phyloP scores from a whole-genome alignment of 306 rosid genomes.

The Myrica gale region DNA sequence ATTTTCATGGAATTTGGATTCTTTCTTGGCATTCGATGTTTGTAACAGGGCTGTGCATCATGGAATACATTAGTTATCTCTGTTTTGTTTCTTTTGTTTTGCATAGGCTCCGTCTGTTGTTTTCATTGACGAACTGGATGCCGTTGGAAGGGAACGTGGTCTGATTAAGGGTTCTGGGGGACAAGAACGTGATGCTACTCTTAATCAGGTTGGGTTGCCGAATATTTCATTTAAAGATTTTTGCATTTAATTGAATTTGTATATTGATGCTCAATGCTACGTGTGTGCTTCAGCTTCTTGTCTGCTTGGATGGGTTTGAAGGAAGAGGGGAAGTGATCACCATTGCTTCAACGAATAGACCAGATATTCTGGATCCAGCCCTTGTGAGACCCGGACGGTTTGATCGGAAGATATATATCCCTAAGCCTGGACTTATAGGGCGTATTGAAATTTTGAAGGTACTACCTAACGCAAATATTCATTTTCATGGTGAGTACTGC shows the following conservation, averaged over 20 bases:
- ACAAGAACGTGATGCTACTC: conserved; percentile 99
- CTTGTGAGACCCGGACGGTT: conserved; percentile 97
- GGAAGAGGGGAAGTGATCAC: conserved; percentile 98
- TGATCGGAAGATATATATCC: conserved; percentile 88
- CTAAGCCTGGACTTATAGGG: conserved; percentile 93
- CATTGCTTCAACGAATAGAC: conserved; percentile 94
- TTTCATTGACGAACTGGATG: conserved; percentile 96
- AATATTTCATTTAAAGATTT: conserved; percentile 10
- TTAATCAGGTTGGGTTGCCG: conserved; percentile 72
- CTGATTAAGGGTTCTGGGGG: conserved; percentile 99
- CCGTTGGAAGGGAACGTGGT: conserved; percentile 99
- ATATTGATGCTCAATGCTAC: conserved; percentile 35
- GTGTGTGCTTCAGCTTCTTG: conserved; percentile 75
- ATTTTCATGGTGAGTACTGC: not conserved
- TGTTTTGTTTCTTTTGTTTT: conserved; percentile 7
- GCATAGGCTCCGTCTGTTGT: conserved; percentile 96
- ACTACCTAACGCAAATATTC: conserved; percentile 1
- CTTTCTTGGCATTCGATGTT: conserved; percentile 20
- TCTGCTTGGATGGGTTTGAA: conserved; percentile 95
- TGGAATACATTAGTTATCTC: conserved; percentile 19
- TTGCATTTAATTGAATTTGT: conserved; percentile 10
- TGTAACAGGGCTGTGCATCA: not conserved
- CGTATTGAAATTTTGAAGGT: conserved; percentile 93
- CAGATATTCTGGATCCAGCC: conserved; percentile 95
- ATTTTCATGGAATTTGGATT: conserved; percentile 15